A percentile compares a stretch with the other conserved stretches of the same genome.
Conservation (phyloP, 352 stramenopile species). For the Globisporangium okanoganense region DNA sequence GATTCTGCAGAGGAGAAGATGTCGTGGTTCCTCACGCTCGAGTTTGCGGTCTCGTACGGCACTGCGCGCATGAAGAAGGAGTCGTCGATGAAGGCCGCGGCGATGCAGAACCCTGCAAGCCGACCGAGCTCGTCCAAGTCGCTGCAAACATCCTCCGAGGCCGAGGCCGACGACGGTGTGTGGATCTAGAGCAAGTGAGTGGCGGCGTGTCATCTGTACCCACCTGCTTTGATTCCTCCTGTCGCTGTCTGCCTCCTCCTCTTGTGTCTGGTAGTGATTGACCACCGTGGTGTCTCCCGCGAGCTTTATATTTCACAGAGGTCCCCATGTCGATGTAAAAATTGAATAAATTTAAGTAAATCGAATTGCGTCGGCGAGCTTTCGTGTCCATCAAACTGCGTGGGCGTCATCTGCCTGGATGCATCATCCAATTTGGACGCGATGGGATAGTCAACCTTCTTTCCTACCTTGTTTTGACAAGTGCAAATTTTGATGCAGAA, state of each 20-base stretch:
- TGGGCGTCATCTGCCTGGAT: not conserved
- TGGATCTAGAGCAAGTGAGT: conserved; percentile 48
- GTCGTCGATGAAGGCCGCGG: conserved; percentile 34
- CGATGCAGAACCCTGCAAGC: conserved; percentile 29
- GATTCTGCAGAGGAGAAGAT: conserved; percentile 82
- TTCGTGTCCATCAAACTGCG: too few species aligned
- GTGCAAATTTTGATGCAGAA: too few species aligned
- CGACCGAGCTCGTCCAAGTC: conserved; percentile 39
- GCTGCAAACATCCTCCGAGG: conserved; percentile 21
- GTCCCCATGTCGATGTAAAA: conserved; percentile 12
- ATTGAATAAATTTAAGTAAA: conserved; percentile 17
- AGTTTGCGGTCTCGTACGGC: conserved; percentile 70
- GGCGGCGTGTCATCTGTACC: not conserved
- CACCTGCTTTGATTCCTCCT: not conserved
- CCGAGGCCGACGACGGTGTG: conserved; percentile 53
- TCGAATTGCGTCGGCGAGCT: too few species aligned
- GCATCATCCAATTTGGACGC: too few species aligned
- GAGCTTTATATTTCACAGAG: conserved; percentile 4
- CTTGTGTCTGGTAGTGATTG: not conserved
- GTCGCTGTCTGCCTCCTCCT: not conserved
- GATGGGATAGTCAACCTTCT: too few species aligned
- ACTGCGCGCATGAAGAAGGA: conserved; percentile 69
- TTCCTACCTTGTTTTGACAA: too few species aligned
- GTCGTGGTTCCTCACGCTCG: conserved; percentile 77
- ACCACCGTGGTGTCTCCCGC: not conserved